phyloP scores from a whole-genome alignment of 768 basidiomycete species.

The Tulasnella sp. region DNA sequence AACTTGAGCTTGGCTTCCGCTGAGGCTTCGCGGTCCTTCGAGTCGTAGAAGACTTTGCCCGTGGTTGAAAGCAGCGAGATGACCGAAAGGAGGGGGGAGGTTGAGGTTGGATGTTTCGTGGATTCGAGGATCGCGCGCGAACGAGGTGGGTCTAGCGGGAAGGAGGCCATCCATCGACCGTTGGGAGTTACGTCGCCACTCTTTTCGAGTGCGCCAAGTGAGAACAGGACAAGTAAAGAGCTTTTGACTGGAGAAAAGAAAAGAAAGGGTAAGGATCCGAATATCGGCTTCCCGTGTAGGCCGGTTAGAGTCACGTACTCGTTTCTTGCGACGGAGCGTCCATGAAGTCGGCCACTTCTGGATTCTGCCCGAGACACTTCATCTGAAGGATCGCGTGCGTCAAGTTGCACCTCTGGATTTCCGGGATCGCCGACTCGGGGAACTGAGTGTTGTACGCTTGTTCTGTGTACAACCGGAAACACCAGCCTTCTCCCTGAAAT shows the following conservation, averaged over 20 bases:
- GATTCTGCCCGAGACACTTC: conserved; percentile 69
- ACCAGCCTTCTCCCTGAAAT: conserved; percentile 60
- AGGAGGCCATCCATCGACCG: conserved; percentile 77
- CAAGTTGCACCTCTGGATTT: conserved; percentile 81
- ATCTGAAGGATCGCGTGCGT: conserved; percentile 76
- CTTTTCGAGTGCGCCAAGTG: conserved; percentile 67
- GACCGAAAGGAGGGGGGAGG: conserved; percentile 70
- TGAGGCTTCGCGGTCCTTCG: conserved; percentile 51
- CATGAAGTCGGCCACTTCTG: conserved; percentile 78
- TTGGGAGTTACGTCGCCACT: conserved; percentile 52
- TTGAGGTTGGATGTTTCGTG: conserved; percentile 49
- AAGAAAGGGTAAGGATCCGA: not conserved
- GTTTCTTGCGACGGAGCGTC: conserved; percentile 69
- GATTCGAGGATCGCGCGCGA: conserved; percentile 75
- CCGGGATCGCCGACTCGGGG: conserved; percentile 61
- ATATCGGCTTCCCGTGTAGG: not conserved
- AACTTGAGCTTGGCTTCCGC: conserved; percentile 66
- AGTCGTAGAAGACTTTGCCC: conserved; percentile 66
- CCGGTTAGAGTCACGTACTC: conserved; percentile 37
- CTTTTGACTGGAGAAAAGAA: conserved; percentile 26
- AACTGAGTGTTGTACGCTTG: conserved; percentile 52
- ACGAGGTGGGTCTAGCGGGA: conserved; percentile 82
- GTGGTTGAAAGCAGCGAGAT: conserved; percentile 73
- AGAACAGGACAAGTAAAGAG: conserved; percentile 41
- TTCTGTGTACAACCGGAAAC: conserved; percentile 90